Evolutionary conservation across 495 filamentous ascomycete genomes (phyloP).

Genomic region (Halenospora varia): DNA sequence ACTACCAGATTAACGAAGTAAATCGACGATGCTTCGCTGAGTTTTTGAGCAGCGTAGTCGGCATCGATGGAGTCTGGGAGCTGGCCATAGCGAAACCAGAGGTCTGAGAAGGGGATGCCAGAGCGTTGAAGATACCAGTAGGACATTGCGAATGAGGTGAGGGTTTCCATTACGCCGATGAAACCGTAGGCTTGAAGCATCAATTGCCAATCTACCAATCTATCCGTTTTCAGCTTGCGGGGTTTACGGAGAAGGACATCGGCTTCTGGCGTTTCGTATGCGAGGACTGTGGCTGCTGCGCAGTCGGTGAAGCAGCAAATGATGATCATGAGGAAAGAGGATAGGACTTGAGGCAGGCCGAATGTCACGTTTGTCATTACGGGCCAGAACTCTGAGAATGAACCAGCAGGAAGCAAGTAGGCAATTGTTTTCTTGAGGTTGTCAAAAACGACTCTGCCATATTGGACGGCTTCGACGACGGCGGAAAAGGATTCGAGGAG

Average conservation of each 20-base stretch:
- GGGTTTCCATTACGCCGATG: constrained; percentile 56
- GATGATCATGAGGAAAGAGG: constrained; percentile 67
- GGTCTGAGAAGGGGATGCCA: constrained; percentile 50
- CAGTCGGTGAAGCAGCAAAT: constrained; percentile 69
- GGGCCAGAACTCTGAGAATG: constrained; percentile 69
- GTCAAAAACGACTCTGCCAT: constrained; percentile 53
- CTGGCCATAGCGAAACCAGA: constrained; percentile 59
- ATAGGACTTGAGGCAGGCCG: constrained; percentile 63
- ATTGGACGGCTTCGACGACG: constrained; percentile 63
- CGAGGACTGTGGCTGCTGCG: constrained; percentile 59
- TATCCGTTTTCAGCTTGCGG: constrained; percentile 54
- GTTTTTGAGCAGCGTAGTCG: constrained; percentile 40
- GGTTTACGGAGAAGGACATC: constrained; percentile 60
- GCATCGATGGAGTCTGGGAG: constrained; percentile 39
- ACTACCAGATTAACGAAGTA: constrained; percentile 74
- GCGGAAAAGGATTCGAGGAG: constrained; percentile 62
- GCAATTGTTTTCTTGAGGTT: constrained; percentile 54
- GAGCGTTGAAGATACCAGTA: constrained; percentile 59
- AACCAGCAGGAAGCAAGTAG: constrained; percentile 58
- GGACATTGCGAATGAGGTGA: constrained; percentile 58
- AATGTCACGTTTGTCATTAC: constrained; percentile 64
- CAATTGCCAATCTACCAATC: constrained; percentile 61
- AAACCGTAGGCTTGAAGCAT: constrained; percentile 61
- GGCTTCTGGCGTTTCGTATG: constrained; percentile 68
- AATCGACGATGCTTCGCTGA: constrained; percentile 58